Percentiles rank a stretch among this genome's conserved stretches.
Evolutionary conservation across 352 stramenopile genomes (phyloP).

Genomic region (Phytophthora pisi): DNA sequence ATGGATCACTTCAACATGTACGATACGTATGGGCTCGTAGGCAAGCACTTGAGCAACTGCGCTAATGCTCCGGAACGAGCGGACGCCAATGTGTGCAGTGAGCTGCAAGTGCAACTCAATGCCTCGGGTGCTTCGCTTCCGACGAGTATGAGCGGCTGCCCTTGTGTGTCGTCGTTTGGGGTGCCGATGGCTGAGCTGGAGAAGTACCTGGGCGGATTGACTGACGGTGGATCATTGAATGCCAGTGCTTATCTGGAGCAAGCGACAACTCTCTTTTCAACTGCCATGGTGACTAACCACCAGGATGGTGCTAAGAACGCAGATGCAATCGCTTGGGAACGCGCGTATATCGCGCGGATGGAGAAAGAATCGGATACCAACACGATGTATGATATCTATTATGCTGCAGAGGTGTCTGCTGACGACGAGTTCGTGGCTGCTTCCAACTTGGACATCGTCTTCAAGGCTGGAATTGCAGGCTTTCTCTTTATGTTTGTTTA

Average conservation of each 20-base stretch:
- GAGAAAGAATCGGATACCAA: conserved; percentile 55
- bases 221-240: conserved; percentile 21
- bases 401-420: conserved; percentile 62
- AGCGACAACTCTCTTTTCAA: conserved; percentile 53
- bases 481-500: conserved; percentile 79
- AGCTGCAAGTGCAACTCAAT: conserved; percentile 40
- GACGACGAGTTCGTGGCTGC: conserved; percentile 65
- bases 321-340: conserved; percentile 70
- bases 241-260: conserved; percentile 43
- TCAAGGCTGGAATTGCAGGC: conserved; percentile 46
- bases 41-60: conserved; percentile 55
- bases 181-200: conserved; percentile 62
- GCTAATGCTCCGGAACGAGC: conserved; percentile 25
- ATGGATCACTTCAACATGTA: conserved; percentile 61
- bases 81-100: conserved; percentile 42
- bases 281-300: conserved; percentile 58
- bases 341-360: conserved; percentile 64
- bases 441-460: conserved; percentile 53
- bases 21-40: conserved; percentile 45
- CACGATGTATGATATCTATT: conserved; percentile 66
- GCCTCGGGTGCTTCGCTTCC: conserved; percentile 43
- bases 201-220: conserved; percentile 57
- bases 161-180: conserved; percentile 67
- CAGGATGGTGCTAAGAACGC: conserved; percentile 45
- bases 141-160: conserved; percentile 63